Base-by-base conservation (phyloP, 2,329 filamentous ascomycete species). In the Chrysoporthe austroafricana region DNA sequence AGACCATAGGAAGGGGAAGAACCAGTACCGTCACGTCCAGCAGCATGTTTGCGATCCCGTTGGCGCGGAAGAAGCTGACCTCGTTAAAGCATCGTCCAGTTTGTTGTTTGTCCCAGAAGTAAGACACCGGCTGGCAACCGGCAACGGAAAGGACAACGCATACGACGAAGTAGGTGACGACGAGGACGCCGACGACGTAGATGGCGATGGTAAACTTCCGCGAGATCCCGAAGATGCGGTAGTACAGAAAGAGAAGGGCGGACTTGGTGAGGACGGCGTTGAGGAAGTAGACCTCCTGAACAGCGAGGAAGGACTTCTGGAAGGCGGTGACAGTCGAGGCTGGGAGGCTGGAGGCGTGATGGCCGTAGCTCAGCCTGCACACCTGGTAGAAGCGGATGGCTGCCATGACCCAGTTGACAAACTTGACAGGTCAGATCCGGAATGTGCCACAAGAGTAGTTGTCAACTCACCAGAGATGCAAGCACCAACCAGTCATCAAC, bases 21-120 rank as follows among this genome's bases (percentile, higher is more conserved):
- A 36, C 16, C 4, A 66, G 58, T 1, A 66, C 36, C 21, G 56
- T 18, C 21, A 66, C 48, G 26, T 66, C 64, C 4, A 62, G 46
- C 34, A 66, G 39, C 46, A 66, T 66, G 39, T 66, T 66, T 5
- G 48, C 21, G n/a, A 62, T 66, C 5, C 64, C 64, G 9, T 64
- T 64, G 43, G 42, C 39, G 21, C 63, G 63, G 43, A 64, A 64
- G 63, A 64, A 64, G 21, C 39, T 48, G 42, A 46, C 42, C 26
- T 64, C 63, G 43, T 64, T 16, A 16, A 64, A 56, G 26, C 63
- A 64, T 4, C 26, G 11, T 13, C 63, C 63, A 3, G 11, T n/a
- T 21, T 48, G 43, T 1, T 32, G 4, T 44, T 64, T 64, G 44
- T 64, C 26, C 63, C 63, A 64, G 54, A 64, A 64, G 16, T 64